Base-by-base conservation (phyloP, 2,329 filamentous ascomycete genomes). In the Aspergillus melleus region DNA sequence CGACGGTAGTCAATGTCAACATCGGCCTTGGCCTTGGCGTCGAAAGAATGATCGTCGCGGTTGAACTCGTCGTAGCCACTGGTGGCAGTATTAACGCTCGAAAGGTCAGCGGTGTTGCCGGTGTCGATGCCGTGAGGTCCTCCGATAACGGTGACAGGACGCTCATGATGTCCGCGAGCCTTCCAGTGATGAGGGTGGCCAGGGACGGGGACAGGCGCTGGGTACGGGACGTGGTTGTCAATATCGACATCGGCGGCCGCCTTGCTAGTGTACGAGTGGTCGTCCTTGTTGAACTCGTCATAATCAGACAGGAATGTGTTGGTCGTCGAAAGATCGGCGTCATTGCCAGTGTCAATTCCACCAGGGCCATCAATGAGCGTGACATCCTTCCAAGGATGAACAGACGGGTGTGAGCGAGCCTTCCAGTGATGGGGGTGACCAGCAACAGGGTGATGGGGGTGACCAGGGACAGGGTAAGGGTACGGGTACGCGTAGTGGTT, bases 291-390 rank as follows among this genome's bases (percentile, higher is more conserved):
- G 44, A 20, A 20, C 44, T 47, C 44, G 10, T 47, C 44, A 14
- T 47, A 24, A 8, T 24, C 9, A 1, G 44, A 55, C 0, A 16
- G 56, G 44, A 63, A 63, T 0, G 57, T 53, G 42, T 57, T 64
- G 0, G 62, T 36, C 1, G 63, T 51, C 0, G 57, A 59, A 6
- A 66, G 52, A 12, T 54, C 26, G 1, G 57, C 58, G 24, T 32
- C 47, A 24, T 59, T 58, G 1, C 65, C 68, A 2, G 58, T 63
- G 10, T 54, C 55, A 12, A 65, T 59, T 22, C 66, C 68, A 8
- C 60, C 60, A 0, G 65, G 65, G 19, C 19, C 44, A 20, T 47
- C 44, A 24, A 47, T 47, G 4, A 47, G 10, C 2, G 44, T 47
- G 3, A 14, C 19, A 22, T 36, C 32, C 10, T 36, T 9, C 26